A percentile compares a stretch with the other conserved stretches of the same genome.
phyloP scores from a whole-genome alignment of 176 grass and related monocot species.

The Avena atlantica region DNA sequence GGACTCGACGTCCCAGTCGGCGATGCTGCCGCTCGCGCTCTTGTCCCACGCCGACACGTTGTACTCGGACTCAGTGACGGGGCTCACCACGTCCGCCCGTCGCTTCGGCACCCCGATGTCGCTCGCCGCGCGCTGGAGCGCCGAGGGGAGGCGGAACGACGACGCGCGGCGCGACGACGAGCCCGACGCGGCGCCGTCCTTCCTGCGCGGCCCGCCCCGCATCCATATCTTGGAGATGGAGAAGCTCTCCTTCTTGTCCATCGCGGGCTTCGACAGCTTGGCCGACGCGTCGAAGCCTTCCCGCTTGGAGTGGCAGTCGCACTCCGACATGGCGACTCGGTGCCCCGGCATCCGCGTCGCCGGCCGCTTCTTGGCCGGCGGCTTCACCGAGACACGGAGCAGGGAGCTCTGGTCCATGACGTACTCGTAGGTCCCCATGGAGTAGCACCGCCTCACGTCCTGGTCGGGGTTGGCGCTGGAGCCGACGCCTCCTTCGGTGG shows the following conservation, averaged over 20 bases:
- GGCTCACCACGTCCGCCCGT: conserved; percentile 59
- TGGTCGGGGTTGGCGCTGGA: conserved; percentile 39
- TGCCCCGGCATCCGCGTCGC: conserved; percentile 45
- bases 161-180: conserved; percentile 50
- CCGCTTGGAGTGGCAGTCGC: conserved; percentile 83
- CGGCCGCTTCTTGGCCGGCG: conserved; percentile 58
- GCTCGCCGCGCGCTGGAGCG: conserved; percentile 49
- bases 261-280: conserved; percentile 29
- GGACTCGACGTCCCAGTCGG: conserved; percentile 76
- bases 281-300: conserved; percentile 57
- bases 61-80: conserved; percentile 74
- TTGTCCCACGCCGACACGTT: conserved; percentile 77
- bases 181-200: conserved; percentile 48
- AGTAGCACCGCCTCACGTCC: conserved; percentile 84
- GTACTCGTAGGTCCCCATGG: conserved; percentile 96
- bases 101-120: conserved; percentile 52
- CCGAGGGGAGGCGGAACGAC: conserved; percentile 71
- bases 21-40: conserved; percentile 61
- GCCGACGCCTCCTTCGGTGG: conserved; percentile 36
- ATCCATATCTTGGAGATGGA: conserved; percentile 96
- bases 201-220: conserved; percentile 45
- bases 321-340: conserved; percentile 79
- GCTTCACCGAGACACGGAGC: conserved; percentile 76
- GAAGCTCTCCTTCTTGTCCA: conserved; percentile 72
- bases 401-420: conserved; percentile 73